Percentiles rank a stretch among this genome's conserved stretches.
Evolutionary conservation across 2,329 filamentous ascomycete genomes (phyloP).

Genomic region (Phialophora chinensis): DNA sequence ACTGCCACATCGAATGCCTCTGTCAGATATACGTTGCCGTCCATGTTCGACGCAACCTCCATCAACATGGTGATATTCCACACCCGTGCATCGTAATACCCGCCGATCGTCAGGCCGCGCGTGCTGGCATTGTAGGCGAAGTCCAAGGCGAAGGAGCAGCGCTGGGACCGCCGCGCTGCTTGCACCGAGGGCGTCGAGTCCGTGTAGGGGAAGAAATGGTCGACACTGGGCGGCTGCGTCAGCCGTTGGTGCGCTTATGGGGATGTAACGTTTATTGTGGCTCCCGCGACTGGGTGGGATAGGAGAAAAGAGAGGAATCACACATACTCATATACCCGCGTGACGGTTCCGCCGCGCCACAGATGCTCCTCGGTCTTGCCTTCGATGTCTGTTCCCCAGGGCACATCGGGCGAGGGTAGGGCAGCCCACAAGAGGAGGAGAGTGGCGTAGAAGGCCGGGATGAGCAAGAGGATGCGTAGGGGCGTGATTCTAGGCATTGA

Average conservation of each 20-base stretch:
- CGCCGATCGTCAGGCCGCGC: slow-evolving; percentile 16
- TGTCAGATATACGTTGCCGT: not conserved
- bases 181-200: slow-evolving; percentile 15
- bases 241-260: not conserved
- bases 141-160: slow-evolving; percentile 20
- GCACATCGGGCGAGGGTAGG: slow-evolving; percentile 1
- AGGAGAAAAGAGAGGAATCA: not conserved
- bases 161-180: slow-evolving; percentile 5
- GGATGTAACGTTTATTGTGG: not conserved
- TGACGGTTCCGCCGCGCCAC: not conserved
- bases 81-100: not conserved
- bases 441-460: not conserved
- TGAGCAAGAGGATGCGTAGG: not conserved
- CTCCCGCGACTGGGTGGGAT: no score
- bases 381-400: not conserved
- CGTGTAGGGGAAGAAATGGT: slow-evolving; percentile 19
- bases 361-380: not conserved
- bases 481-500: not conserved
- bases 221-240: slow-evolving; percentile 6
- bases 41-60: not conserved
- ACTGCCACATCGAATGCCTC: slow-evolving; percentile 9
- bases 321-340: not conserved
- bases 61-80: not conserved
- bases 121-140: slow-evolving; percentile 15
- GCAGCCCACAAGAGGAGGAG: not conserved